Evolutionary conservation across 1,139 yeast genomes (phyloP).

Genomic region (Yamadazyma atlantica): DNA sequence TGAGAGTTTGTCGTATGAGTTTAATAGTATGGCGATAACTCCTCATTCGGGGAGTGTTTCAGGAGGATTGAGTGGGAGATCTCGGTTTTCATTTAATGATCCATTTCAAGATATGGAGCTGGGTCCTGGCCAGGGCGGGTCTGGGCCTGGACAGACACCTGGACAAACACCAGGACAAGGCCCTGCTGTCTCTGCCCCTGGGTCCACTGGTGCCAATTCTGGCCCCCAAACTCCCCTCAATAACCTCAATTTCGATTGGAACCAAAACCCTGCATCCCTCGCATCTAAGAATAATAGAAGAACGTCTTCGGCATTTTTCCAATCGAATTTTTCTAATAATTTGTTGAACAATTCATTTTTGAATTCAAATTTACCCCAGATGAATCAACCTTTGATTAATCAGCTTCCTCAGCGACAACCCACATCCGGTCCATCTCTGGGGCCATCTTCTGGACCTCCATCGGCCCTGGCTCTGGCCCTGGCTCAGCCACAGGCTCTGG

Average conservation of each 20-base stretch:
- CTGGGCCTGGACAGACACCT: too few relatives aligned
- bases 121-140: too few relatives aligned
- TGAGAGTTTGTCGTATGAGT: slow-evolving; percentile 16
- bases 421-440: too few relatives aligned
- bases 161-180: too few relatives aligned
- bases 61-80: slow-evolving; percentile 36
- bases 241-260: slow-evolving; percentile 37
- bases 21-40: slow-evolving; percentile 30
- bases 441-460: too few relatives aligned
- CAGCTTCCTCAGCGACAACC: slow-evolving; percentile 9
- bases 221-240: slow-evolving; percentile 41
- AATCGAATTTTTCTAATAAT: slow-evolving; percentile 17
- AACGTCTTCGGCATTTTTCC: slow-evolving; percentile 38
- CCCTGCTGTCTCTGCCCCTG: too few relatives aligned
- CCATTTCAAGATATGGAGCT: slow-evolving; percentile 41
- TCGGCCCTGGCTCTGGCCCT: too few relatives aligned
- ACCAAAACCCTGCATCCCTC: slow-evolving; percentile 17
- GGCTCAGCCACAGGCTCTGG: too few relatives aligned
- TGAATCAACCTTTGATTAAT: slow-evolving; percentile 9
- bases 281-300: slow-evolving; percentile 20
- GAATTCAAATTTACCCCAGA: slow-evolving; percentile 8
- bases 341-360: slow-evolving; percentile 11
- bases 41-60: slow-evolving; percentile 4
- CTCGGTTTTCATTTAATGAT: slow-evolving; percentile 70
- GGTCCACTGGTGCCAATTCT: slow-evolving; percentile 17